Base-by-base conservation (phyloP, 176 grass and related monocot species). In the Aegilops longissima region DNA sequence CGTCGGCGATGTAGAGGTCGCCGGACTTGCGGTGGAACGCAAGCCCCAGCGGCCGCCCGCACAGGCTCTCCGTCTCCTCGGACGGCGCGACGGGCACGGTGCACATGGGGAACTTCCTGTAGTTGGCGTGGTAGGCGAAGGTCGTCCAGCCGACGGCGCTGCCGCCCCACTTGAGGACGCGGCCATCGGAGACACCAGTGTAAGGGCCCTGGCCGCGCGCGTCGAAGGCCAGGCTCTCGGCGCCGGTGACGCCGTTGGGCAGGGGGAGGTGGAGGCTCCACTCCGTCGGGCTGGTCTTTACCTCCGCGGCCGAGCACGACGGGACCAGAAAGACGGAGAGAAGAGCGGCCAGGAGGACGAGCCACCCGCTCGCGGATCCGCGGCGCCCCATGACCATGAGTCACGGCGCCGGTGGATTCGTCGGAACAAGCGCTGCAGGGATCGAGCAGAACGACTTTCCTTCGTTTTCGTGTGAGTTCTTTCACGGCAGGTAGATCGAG, bases 121-220 rank as follows among this genome's bases (percentile, higher is more conserved):
- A 75, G 72, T 9, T 75, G 3, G 40, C 72, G 7, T 75, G 72
- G 73, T 52, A 8, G 13, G 44, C 24, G 24, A 76, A 76, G 8
- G 44, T 52, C 24, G 71, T 71, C 95, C 95, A 95, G 66, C 91
- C 82, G 5, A 64, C 80, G 27, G 31, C 6, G n/a, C 34, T 1
- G 30, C 87, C 95, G 24, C 69, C 64, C 95, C 93, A 98, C 44
- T 78, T 87, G 62, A 95, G 85, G 66, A 98, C 70, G 47, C 89
- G 73, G 16, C 95, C 93, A 61, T 90, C 88, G 1, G 95, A 98
- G 77, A 93, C 89, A 21, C 95, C 93, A n/a, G 93, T 86, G 83
- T 98, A 98, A 3, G 93, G 93, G 0, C 95, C 93, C 16, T 76
- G 13, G 45, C 73, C 73, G 8, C 25, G 44, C 44, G 23, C 7